phyloP scores from a whole-genome alignment of 305 asterid genomes.

The Solanum hybrid region DNA sequence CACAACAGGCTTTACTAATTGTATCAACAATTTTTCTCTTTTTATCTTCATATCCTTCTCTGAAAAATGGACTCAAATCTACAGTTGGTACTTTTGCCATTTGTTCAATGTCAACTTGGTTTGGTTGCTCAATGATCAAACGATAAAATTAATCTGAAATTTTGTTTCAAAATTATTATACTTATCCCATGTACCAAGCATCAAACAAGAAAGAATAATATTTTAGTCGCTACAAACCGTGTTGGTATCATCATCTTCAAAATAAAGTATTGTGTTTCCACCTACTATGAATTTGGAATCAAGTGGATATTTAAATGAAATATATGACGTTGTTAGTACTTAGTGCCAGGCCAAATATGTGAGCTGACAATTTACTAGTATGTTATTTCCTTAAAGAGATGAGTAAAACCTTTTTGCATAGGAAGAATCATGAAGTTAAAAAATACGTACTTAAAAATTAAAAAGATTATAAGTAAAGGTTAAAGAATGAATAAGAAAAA shows the following conservation, averaged over 20 bases:
- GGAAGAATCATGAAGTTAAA: not conserved
- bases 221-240: not conserved
- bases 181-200: not conserved
- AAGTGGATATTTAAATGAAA: not conserved
- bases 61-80: slow-evolving; percentile 25
- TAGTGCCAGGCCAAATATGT: not conserved
- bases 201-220: not conserved
- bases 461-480: not conserved
- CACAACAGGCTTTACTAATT: slow-evolving; percentile 22
- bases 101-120: not conserved
- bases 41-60: slow-evolving; percentile 10
- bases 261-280: not conserved
- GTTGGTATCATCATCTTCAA: not conserved
- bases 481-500: not conserved
- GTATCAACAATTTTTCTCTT: slow-evolving; percentile 10
- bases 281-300: not conserved
- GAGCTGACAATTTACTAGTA: not conserved
- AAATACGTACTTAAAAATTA: not conserved
- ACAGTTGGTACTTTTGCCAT: slow-evolving; percentile 19
- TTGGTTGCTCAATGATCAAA: not conserved
- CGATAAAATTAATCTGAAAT: not conserved
- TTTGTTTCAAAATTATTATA: no score
- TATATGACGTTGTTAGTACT: not conserved
- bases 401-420: not conserved
- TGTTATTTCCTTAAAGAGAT: not conserved